These are phyloP conservation scores for Phytophthora syringae DNA, from an alignment of 352 stramenopile genomes.

Conservation along the genomic window DNA sequence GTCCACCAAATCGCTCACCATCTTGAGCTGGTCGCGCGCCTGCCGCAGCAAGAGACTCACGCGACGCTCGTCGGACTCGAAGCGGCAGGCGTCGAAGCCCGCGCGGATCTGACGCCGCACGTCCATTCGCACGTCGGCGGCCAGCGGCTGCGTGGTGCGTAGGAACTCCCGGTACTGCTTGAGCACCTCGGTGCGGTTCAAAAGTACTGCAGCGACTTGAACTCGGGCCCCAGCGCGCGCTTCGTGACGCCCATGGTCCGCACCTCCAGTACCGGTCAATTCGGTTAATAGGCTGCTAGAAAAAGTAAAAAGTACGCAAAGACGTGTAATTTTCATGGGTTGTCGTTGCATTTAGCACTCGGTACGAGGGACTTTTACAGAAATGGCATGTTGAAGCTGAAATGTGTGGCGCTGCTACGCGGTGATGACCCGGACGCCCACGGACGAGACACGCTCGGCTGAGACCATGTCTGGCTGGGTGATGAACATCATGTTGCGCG, in stretches of 20 bases:
- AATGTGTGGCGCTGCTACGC: too few species aligned
- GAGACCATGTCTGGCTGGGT: slow-evolving; percentile 67
- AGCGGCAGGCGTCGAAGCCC: slow-evolving; percentile 57
- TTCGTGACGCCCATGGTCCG: slow-evolving; percentile 27
- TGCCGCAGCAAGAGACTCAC: slow-evolving; percentile 58
- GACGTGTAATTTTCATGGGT: too few species aligned
- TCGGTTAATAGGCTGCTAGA: slow-evolving; percentile 9
- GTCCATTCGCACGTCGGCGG: slow-evolving; percentile 48
- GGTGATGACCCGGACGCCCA: slow-evolving; percentile 83
- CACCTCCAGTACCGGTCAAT: too few species aligned
- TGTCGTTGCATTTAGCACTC: too few species aligned
- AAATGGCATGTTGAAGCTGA: too few species aligned
- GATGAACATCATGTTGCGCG: slow-evolving; percentile 92
- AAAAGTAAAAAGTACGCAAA: not conserved
- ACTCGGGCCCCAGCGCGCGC: slow-evolving; percentile 34
- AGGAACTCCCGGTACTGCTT: slow-evolving; percentile 73
- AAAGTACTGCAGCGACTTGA: slow-evolving; percentile 83
- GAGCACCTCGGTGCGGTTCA: slow-evolving; percentile 69
- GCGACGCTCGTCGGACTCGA: slow-evolving; percentile 60
- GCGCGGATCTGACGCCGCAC: slow-evolving; percentile 70
- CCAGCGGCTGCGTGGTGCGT: slow-evolving; percentile 60
- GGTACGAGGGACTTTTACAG: too few species aligned
- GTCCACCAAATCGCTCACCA: slow-evolving; percentile 74
- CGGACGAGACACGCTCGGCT: slow-evolving; percentile 67
- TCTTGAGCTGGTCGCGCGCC: slow-evolving; percentile 67